A percentile compares a stretch with the other conserved stretches of the same genome.
Conservation (phyloP, 2,329 filamentous ascomycete genomes). For the Fusarium oligoseptatum region DNA sequence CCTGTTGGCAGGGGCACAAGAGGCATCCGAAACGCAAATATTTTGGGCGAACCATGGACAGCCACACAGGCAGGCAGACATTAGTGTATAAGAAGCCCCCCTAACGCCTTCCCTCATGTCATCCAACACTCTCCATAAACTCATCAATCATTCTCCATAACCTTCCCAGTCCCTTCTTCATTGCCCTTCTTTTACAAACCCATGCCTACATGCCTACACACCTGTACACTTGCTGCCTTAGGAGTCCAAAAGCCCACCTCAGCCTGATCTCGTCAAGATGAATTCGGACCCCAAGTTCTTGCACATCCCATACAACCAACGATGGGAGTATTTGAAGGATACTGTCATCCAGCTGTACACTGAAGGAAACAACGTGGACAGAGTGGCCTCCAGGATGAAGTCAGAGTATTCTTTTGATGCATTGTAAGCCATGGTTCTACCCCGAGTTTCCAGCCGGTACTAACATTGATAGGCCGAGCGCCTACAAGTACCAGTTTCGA, state of each 20-base stretch:
- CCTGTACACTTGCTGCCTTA: background rate
- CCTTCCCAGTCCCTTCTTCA: too few species aligned
- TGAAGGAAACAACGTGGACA: rapidly evolving
- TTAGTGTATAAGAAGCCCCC: too few species aligned
- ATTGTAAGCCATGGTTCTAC: background rate
- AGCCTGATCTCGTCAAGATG: background rate
- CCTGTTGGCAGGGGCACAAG: too few species aligned
- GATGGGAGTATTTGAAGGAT: background rate
- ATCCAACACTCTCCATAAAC: too few species aligned
- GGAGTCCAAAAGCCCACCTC: too few species aligned
- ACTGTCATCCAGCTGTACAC: background rate
- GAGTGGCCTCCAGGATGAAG: background rate
- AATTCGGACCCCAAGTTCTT: background rate
- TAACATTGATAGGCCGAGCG: background rate
- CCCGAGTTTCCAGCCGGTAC: too few species aligned
- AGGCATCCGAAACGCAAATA: too few species aligned
- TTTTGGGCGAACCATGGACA: too few species aligned
- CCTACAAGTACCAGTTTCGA: background rate
- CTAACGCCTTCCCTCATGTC: too few species aligned
- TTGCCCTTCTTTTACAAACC: background rate
- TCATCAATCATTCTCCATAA: too few species aligned
- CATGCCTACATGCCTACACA: background rate
- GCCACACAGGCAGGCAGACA: too few species aligned
- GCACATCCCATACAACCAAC: background rate
- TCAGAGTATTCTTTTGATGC: background rate